Base-by-base conservation (phyloP, 768 basidiomycete species). In the Suillus weaverae region DNA sequence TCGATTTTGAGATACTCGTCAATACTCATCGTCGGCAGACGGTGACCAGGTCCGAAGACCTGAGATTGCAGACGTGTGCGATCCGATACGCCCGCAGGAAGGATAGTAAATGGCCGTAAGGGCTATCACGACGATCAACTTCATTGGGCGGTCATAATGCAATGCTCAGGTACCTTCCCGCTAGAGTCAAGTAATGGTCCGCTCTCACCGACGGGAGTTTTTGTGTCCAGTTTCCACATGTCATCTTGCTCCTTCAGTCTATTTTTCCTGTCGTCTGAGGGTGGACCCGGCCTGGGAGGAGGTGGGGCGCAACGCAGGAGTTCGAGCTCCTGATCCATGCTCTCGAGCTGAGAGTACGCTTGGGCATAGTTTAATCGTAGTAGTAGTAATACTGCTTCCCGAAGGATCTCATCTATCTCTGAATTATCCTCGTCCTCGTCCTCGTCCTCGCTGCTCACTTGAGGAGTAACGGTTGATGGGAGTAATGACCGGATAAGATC, bases 1-100 rank as follows among this genome's bases (percentile, higher is more conserved):
- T 99, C 97, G 63, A 94, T 87, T 72, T 92, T 87, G 38, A 99
- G 83, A 72, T 96, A 98, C 76, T 99, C 92, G 70, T 99, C 97
- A 64, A 99, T 86, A 1, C 92, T 85, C 97, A 99, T 98, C 0
- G 94, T 95, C 5, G 97, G 97, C 38, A 99, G 79, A 50, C 89
- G 86, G 71, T 97, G 87, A 13, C 85, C 86, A 16, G 93, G 86
- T 18, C 89, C 85, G 78, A 98, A 99, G 4, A 99, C 95, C 71
- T 92, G 87, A 2, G 84, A 78, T 72, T 89, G 89, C 7, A 97
- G 72, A 32, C 88, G 84, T 48, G 88, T 82, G 64, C 96, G 88
- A 69, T 96, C 85, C 22, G 82, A 74, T 50, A 83, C 78, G 38
- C 85, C 83, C 3, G 90, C 85, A 0, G 96, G 94, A 16, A 99